Percentiles rank a stretch among this genome's conserved stretches.
phyloP scores from a whole-genome alignment of 2,329 filamentous ascomycete genomes.

The Elsinoe fawcettii region DNA sequence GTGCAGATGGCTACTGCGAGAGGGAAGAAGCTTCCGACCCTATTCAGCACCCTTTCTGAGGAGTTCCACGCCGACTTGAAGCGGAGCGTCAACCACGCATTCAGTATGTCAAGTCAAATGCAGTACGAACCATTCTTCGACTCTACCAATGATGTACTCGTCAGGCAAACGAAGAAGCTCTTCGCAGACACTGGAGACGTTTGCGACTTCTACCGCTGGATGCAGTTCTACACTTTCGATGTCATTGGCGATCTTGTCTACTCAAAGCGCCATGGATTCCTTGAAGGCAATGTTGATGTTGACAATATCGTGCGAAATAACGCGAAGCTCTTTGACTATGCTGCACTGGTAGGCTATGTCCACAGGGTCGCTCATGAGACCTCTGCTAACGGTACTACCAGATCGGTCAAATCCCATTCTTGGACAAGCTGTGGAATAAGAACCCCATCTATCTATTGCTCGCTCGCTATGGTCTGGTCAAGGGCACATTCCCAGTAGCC shows the following conservation, averaged over 20 bases:
- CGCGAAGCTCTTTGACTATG: conserved; percentile 9
- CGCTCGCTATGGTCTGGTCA: not conserved
- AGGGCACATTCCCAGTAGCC: not conserved
- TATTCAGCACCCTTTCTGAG: conserved; percentile 6
- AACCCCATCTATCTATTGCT: conserved; percentile 1
- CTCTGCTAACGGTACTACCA: not conserved
- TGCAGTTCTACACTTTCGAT: conserved; percentile 8
- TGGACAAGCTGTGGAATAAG: conserved; percentile 5
- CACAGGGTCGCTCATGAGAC: not conserved
- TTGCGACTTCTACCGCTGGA: conserved; percentile 2
- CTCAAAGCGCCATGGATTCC: not conserved
- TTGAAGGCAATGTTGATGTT: conserved; percentile 5
- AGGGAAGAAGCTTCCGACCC: not conserved
- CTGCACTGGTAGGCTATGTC: not conserved
- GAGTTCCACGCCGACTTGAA: conserved; percentile 5
- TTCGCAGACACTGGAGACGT: not conserved
- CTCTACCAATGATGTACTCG: not conserved
- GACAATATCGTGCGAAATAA: conserved; percentile 6
- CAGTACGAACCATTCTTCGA: conserved; percentile 4
- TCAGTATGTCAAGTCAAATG: conserved; percentile 8
- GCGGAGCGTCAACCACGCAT: conserved; percentile 7
- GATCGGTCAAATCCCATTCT: conserved; percentile 4
- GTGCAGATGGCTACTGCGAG: not conserved
- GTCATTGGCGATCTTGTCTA: conserved; percentile 3
- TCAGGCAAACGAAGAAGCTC: conserved; percentile 1